Percentiles rank a stretch among this genome's conserved stretches.
phyloP scores from a whole-genome alignment of 2,329 filamentous ascomycete genomes.

The Byssothecium circinans region DNA sequence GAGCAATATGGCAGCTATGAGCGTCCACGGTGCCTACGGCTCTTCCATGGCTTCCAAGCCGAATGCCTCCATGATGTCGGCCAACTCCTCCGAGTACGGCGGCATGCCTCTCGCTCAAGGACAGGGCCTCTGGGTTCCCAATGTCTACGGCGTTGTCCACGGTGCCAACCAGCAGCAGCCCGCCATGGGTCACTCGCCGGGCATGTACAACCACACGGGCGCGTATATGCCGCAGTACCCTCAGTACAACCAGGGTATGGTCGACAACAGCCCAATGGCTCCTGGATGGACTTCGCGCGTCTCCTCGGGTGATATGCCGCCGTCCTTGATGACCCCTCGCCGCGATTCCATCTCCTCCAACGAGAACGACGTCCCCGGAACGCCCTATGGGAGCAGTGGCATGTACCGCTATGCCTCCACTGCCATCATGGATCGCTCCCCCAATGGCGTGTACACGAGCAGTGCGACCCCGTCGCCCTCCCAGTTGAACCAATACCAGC shows the following conservation, averaged over 20 bases:
- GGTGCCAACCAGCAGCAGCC: slow-evolving; percentile 33
- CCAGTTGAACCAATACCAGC: slow-evolving; percentile 49
- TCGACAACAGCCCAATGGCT: slow-evolving; percentile 51
- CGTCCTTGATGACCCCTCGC: slow-evolving; percentile 54
- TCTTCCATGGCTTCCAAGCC: slow-evolving; percentile 37
- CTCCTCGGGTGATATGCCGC: slow-evolving; percentile 52
- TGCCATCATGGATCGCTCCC: slow-evolving; percentile 54
- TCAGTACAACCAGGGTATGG: slow-evolving; percentile 48
- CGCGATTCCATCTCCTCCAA: slow-evolving; percentile 56
- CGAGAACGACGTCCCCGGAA: slow-evolving; percentile 55
- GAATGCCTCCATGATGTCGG: slow-evolving; percentile 33
- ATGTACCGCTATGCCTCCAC: slow-evolving; percentile 50
- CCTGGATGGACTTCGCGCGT: slow-evolving; percentile 50
- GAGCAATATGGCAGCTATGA: slow-evolving; percentile 40
- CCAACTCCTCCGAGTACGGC: slow-evolving; percentile 38
- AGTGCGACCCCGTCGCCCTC: slow-evolving; percentile 54
- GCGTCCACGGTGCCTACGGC: slow-evolving; percentile 39
- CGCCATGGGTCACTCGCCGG: slow-evolving; percentile 38
- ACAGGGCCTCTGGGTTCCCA: slow-evolving; percentile 44
- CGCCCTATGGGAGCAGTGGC: slow-evolving; percentile 48
- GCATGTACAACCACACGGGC: slow-evolving; percentile 50
- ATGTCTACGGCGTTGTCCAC: slow-evolving; percentile 40
- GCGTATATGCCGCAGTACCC: slow-evolving; percentile 49
- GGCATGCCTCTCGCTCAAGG: slow-evolving; percentile 36
- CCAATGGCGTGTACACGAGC: slow-evolving; percentile 51